Conservation (phyloP, 129 eudicot species). For the Flaveria trinervia region DNA sequence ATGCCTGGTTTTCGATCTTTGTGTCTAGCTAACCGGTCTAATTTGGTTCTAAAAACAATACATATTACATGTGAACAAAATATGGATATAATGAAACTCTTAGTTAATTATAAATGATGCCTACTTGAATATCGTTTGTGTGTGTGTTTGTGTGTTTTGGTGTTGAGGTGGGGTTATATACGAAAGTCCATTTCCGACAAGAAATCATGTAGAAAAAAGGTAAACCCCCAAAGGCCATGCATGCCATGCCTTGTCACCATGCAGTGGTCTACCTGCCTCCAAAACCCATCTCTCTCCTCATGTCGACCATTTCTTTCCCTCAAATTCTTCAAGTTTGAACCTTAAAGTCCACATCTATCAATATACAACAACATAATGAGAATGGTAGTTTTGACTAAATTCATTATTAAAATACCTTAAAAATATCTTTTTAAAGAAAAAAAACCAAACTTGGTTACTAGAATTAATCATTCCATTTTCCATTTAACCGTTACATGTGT, state of each 20-base stretch:
- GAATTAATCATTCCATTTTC: no score
- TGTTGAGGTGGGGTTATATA: slow-evolving; percentile 6
- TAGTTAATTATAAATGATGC: background rate
- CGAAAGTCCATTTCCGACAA: slow-evolving; percentile 33
- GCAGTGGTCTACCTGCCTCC: slow-evolving; percentile 31
- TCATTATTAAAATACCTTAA: no score
- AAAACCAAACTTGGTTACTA: no score
- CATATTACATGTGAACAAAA: background rate
- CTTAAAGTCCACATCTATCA: slow-evolving; percentile 14
- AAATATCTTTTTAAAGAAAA: no score
- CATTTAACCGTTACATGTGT: no score
- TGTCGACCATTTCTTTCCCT: slow-evolving; percentile 33
- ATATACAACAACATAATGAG: background rate
- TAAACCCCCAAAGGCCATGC: slow-evolving; percentile 29
- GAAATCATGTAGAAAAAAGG: slow-evolving; percentile 22
- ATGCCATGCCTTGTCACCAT: slow-evolving; percentile 39
- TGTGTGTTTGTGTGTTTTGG: background rate
- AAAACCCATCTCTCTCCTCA: slow-evolving; percentile 10
- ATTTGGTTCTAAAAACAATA: no score
- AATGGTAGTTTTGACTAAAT: background rate
- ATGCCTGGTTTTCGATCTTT: no score
- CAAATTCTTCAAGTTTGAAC: slow-evolving; percentile 1
- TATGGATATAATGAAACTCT: background rate
- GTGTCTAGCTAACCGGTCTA: no score
- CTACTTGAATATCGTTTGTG: background rate